Evolutionary conservation across 1,139 yeast species (phyloP), one percentile per base, ranked within the genome.

Genomic region (Yamadazyma jaroonii): DNA sequence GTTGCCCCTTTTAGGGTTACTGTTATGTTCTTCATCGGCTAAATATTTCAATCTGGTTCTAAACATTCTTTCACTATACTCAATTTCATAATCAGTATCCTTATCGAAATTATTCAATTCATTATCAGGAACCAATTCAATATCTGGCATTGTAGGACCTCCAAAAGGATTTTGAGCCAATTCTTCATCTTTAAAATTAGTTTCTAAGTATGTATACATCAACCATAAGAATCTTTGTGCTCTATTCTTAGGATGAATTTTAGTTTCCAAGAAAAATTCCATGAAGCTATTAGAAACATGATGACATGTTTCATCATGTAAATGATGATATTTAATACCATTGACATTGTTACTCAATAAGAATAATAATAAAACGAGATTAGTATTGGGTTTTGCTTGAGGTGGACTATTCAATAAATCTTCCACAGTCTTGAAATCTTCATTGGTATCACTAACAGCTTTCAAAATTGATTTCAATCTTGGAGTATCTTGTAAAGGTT

Each of bases 401-500:
- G 64, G 58, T 4, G 74, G 72, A 13, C 44, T 44, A 2, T 47
- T 42, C 31, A 72, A 60, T 36, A 83, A 60, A 21, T 74, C 79
- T 24, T 74, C 72, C 31, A 85, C 56, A 2, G 74, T 66, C 33
- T 70, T 62, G 14, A 53, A 54, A 38, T 59, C 57, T 39, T 57
- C 61, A 7, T 54, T 79, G 12, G 72, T 67, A 7, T 80, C 72
- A 47, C 87, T 79, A 1, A 77, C 77, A 0, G 95, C 94, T 60
- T 90, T 90, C 48, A 92, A 62, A 15, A 92, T 90, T 0, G 95
- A 83, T 57, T 92, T 92, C 45, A 92, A 72, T 39, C 97, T 68
- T 6, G 97, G 97, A 0, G 97, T 94, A 57, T 92, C 98, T 61
- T 92, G 97, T 31, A 92, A 67, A 39, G 89, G 94, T 56, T 85